Evolutionary conservation across 2,329 filamentous ascomycete genomes (phyloP), one percentile per base, ranked within the genome.

Genomic region (Neonectria ditissima): DNA sequence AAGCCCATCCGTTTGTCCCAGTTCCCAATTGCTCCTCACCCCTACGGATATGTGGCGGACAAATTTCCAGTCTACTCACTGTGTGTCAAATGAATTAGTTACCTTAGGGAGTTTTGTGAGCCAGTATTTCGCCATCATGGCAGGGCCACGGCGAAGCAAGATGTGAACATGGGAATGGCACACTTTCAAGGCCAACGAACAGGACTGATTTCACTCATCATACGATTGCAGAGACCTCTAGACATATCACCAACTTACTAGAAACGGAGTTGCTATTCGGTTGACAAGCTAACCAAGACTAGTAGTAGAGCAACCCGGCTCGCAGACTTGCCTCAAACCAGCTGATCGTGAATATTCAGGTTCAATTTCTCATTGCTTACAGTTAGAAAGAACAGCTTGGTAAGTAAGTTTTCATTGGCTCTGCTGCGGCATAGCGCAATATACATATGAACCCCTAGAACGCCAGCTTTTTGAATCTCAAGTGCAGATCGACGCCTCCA

Each of bases 381-480:
- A 4, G 5, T 6, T 39, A n/a, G 7, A n/a, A 59, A 47, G 14
- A 30, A 26, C 20, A 57, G 47, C 58, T 47, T 53, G 32, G 58
- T 39, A 22, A 59, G 59, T 44, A 66, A 69, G 68, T 63, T 65
- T 68, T 64, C 28, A 62, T 67, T 70, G 70, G 71, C 72, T 73
- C 55, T 72, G 70, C 69, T 65, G 65, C 64, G 48, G 66, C 71
- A 68, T 65, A 54, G 71, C 69, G 24, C 71, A 73, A 73, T 63
- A 63, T 73, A 72, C 65, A 71, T 73, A 44, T 66, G 65, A 74
- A 74, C 68, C 71, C 72, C 66, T 73, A 65, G 60, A 74, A 74
- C 72, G 72, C 72, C 72, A 74, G 71, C 71, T 69, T 74, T 74
- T 68, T 65, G 64, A 74, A 73, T 65, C 63, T 69, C 61, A 73